Conservation (phyloP, 2,329 filamentous ascomycete species). For the Dothistroma pini region DNA sequence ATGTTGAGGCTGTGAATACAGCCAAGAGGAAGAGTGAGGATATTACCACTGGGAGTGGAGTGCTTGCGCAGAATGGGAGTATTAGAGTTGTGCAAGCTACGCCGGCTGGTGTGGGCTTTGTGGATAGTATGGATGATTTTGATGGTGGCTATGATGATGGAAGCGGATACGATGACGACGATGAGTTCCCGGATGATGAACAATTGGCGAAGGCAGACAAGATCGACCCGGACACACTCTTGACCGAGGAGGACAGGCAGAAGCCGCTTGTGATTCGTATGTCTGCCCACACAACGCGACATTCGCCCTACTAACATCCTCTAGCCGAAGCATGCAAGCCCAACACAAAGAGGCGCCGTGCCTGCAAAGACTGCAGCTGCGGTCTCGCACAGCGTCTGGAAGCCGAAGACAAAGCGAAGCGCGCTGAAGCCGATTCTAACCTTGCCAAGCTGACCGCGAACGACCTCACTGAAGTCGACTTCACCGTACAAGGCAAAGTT, state of each 20-base stretch:
- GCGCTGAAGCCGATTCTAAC: slow-evolving; percentile 51
- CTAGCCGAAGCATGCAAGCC: slow-evolving; percentile 81
- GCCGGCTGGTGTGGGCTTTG: slow-evolving; percentile 62
- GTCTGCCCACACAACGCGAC: slow-evolving; percentile 11
- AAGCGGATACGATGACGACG: slow-evolving; percentile 29
- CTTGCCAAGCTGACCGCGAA: slow-evolving; percentile 62
- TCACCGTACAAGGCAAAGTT: slow-evolving; percentile 95
- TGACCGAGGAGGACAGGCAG: slow-evolving; percentile 80
- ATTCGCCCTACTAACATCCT: slow-evolving; percentile 2
- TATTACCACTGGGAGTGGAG: slow-evolving; percentile 18
- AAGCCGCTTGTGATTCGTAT: slow-evolving; percentile 74
- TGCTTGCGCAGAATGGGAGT: slow-evolving; percentile 34
- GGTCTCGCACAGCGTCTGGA: slow-evolving; percentile 82
- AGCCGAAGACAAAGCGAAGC: slow-evolving; percentile 63
- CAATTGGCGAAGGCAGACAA: slow-evolving; percentile 65
- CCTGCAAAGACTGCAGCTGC: slow-evolving; percentile 98
- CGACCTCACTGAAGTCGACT: slow-evolving; percentile 87
- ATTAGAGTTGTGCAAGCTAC: slow-evolving; percentile 40
- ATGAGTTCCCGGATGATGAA: slow-evolving; percentile 36
- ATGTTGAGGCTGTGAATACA: slow-evolving; percentile 31
- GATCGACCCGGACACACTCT: slow-evolving; percentile 84
- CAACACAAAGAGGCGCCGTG: slow-evolving; percentile 83
- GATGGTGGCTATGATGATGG: slow-evolving; percentile 47
- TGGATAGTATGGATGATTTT: slow-evolving; percentile 61
- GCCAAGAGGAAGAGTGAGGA: slow-evolving; percentile 35